A percentile compares a stretch with the other conserved stretches of the same genome.
Evolutionary conservation across 2,329 filamentous ascomycete species (phyloP).

Genomic region (Diaporthe velutina): DNA sequence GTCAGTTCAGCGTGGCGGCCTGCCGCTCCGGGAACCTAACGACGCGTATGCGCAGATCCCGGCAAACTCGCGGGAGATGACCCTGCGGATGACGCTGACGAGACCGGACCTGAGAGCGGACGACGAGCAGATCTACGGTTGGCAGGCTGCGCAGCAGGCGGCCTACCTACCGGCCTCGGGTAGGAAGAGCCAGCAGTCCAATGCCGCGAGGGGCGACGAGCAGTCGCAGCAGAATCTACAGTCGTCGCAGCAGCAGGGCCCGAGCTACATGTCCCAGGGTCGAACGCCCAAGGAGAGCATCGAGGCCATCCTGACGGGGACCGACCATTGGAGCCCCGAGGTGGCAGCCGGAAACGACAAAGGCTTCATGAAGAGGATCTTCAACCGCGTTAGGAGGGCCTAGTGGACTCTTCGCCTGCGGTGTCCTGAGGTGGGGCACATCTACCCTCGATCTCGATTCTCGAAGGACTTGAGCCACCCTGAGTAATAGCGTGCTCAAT

Average conservation of each 20-base stretch:
- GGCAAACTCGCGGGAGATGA: conserved; percentile 83
- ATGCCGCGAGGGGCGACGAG: conserved; percentile 22
- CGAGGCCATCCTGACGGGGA: conserved; percentile 64
- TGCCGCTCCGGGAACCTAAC: conserved; percentile 6
- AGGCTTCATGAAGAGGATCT: conserved; percentile 72
- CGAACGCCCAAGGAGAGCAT: conserved; percentile 64
- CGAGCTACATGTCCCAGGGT: conserved; percentile 49
- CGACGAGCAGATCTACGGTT: conserved; percentile 79
- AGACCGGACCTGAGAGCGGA: conserved; percentile 85
- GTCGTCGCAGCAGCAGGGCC: conserved; percentile 50
- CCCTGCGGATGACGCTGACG: conserved; percentile 94
- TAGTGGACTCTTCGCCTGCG: conserved; percentile 41
- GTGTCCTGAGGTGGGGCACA: conserved; percentile 23
- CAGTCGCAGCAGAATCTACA: background rate
- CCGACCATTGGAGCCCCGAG: conserved; percentile 63
- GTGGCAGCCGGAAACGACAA: conserved; percentile 58
- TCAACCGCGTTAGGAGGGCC: conserved; percentile 70
- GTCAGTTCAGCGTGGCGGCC: conserved; percentile 11
- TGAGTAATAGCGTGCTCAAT: background rate
- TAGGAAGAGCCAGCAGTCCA: conserved; percentile 65
- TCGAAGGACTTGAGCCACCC: background rate
- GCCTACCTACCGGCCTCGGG: conserved; percentile 50
- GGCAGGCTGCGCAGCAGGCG: conserved; percentile 61
- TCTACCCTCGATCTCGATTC: background rate
- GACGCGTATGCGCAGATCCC: conserved; percentile 44